Conservation (phyloP, 257 asterid species). For the Solanum etuberosum region DNA sequence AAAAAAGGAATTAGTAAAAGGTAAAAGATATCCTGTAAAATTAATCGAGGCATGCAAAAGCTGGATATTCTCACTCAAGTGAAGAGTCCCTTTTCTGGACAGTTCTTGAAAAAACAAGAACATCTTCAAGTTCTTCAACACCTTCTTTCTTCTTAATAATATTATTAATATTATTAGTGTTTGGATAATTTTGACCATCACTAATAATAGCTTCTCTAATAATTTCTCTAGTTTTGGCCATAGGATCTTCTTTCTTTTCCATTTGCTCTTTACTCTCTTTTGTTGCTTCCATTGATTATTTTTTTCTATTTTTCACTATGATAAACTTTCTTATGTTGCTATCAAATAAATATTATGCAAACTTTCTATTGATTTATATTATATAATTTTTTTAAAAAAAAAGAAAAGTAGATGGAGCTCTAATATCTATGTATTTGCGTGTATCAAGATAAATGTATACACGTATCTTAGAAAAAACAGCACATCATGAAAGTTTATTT, state of each 20-base stretch:
- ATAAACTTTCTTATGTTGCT: not conserved
- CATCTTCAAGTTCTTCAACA: slow-evolving; percentile 13
- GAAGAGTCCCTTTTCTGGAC: slow-evolving; percentile 25
- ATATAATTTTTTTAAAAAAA: not conserved
- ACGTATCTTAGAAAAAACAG: not conserved
- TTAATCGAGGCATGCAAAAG: not conserved
- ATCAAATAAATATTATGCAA: not conserved
- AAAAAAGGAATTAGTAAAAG: not conserved
- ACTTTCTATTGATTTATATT: not conserved
- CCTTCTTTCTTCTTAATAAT: not conserved
- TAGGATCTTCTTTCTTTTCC: slow-evolving; percentile 2
- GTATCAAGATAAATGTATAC: not conserved
- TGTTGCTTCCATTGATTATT: slow-evolving; percentile 10
- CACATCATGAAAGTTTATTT: not conserved
- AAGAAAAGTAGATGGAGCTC: not conserved
- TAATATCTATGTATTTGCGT: not conserved
- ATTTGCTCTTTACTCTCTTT: slow-evolving; percentile 16
- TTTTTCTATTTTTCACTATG: not conserved
- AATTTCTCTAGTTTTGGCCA: slow-evolving; percentile 18
- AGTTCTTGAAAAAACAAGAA: slow-evolving; percentile 28
- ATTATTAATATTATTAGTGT: not conserved
- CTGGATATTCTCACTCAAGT: slow-evolving; percentile 2
- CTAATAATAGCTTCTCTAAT: slow-evolving; percentile 22
- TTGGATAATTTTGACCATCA: not conserved
- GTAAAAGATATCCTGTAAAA: not conserved